Base-by-base conservation (phyloP, 495 filamentous ascomycete genomes). In the Talaromyces borbonicus region DNA sequence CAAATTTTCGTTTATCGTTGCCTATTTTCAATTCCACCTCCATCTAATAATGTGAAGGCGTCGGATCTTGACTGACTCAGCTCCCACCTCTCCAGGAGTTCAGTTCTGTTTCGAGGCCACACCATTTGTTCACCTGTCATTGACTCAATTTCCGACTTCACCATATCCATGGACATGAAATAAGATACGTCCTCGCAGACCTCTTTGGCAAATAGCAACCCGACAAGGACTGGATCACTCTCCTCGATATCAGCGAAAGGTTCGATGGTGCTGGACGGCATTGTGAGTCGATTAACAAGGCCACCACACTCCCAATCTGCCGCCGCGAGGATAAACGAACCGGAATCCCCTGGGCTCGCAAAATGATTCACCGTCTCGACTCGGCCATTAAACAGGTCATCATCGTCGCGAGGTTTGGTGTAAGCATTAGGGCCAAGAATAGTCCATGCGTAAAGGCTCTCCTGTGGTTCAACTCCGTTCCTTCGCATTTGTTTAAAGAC, bases 51-150 rank as follows among this genome's bases (percentile, higher is more conserved):
- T 14, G 8, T 9, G 1, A 14, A 41, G 38, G 38, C 38, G 26
- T 26, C 38, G 19, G 26, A 20, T 41, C 12, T 30, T 30, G 6
- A 30, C 7, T 12, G 6, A 30, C 27, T 7, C 12, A 7, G 6
- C n/a, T n/a, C n/a, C n/a, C n/a, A n/a, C n/a, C n/a, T n/a, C n/a
- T n/a, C n/a, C n/a, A n/a, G n/a, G n/a, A n/a, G n/a, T n/a, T n/a
- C n/a, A n/a, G n/a, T n/a, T n/a, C n/a, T n/a, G n/a, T 22, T 35
- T 24, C n/a, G 19, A 45, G 22, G 42, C 42, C 27, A 33, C 27
- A 16, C 18, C n/a, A 45, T 19, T 11, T 45, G 11, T n/a, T 36
- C 32, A 8, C 14, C 32, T 8, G 32, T 36, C 32, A 36, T 16
- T 14, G 32, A 36, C 32, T 36, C 32, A 4, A 36, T 36, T 18